Conservation (phyloP, 2,329 filamentous ascomycete species). For the Colletotrichum sp. region DNA sequence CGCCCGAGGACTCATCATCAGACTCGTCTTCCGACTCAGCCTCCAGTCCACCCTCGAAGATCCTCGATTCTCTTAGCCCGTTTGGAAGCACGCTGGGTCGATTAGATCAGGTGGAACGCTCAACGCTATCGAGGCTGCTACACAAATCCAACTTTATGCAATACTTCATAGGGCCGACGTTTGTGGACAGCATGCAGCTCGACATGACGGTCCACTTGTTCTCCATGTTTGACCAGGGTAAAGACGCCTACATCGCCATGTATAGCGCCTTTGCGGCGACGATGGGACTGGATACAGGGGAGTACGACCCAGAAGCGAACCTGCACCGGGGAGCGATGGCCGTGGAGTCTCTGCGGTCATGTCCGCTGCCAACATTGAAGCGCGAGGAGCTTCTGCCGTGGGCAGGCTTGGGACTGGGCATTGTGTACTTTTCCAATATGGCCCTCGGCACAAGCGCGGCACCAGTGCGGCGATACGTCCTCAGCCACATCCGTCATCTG, state of each 20-base stretch:
- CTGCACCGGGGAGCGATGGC: slow-evolving; percentile 15
- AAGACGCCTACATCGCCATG: slow-evolving; percentile 20
- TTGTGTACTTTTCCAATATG: slow-evolving; percentile 19
- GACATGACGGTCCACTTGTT: slow-evolving; percentile 18
- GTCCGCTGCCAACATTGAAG: slow-evolving; percentile 2
- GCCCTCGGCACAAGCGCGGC: slow-evolving; percentile 18
- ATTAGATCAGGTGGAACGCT: neutral
- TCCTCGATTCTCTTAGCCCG: slow-evolving; percentile 9
- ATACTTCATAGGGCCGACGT: slow-evolving; percentile 11
- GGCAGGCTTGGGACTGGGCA: slow-evolving; percentile 8
- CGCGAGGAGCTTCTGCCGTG: slow-evolving; percentile 12
- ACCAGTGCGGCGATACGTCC: slow-evolving; percentile 12
- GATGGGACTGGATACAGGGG: slow-evolving; percentile 11
- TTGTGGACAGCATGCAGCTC: slow-evolving; percentile 19
- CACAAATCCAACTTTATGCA: slow-evolving; percentile 19
- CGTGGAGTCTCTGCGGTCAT: slow-evolving; percentile 13
- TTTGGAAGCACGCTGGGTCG: slow-evolving; percentile 11
- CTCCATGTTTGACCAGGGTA: slow-evolving; percentile 18
- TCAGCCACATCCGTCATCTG: slow-evolving; percentile 15
- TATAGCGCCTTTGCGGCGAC: slow-evolving; percentile 13
- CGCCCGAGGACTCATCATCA: slow-evolving; percentile 9
- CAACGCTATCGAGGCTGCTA: neutral
- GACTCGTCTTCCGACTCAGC: slow-evolving; percentile 17
- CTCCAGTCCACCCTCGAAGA: slow-evolving; percentile 11
- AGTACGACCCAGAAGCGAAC: slow-evolving; percentile 12